Evolutionary conservation across 805 yeast species (phyloP), one percentile per base, ranked within the genome.

Genomic region (Pichia membranifaciens): DNA sequence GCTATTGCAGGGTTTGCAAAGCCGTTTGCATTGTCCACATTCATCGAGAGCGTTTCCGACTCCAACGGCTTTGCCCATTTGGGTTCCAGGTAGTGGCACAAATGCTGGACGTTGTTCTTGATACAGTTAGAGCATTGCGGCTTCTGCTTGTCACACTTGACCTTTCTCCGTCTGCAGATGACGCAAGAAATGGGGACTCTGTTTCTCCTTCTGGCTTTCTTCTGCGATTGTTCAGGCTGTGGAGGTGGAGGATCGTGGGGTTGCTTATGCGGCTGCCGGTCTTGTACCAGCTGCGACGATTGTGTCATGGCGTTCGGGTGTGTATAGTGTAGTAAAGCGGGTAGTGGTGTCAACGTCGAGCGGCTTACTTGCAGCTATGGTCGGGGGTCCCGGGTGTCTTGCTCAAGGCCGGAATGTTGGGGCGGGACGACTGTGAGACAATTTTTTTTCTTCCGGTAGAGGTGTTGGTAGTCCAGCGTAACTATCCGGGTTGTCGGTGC

Each of bases 51-150:
- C 45, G 54, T 41, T 43, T 65, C 49, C 21, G 53, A 44, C 21
- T 48, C 39, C 17, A 60, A 28, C 43, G 64, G 66, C 48, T 71
- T 72, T 0, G 82, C 82, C 83, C 83, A 78, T n/a, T 71, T 66
- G 37, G 81, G 83, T 51, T 76, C 81, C 54, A 78, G 67, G 53
- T 76, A 78, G 44, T 75, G 77, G 49, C 83, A 78, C 17, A 78
- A 61, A 56, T 78, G 82, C 7, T 74, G 74, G 15, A 78, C 82
- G 2, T 81, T 82, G 15, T 79, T 77, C 55, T 75, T 74, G 32
- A 71, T 69, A 65, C 83, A 78, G 48, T 75, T 77, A 8, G 75
- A 67, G 59, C 83, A 78, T 43, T 75, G 77, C 1, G 83, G 83
- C 52, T 77, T 71, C 39, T 69, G 68, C 55, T 67, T 67, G 43